These are phyloP conservation scores for Venturia oleaginea DNA, from an alignment of 2,329 filamentous ascomycete species.

Conservation along the genomic window DNA sequence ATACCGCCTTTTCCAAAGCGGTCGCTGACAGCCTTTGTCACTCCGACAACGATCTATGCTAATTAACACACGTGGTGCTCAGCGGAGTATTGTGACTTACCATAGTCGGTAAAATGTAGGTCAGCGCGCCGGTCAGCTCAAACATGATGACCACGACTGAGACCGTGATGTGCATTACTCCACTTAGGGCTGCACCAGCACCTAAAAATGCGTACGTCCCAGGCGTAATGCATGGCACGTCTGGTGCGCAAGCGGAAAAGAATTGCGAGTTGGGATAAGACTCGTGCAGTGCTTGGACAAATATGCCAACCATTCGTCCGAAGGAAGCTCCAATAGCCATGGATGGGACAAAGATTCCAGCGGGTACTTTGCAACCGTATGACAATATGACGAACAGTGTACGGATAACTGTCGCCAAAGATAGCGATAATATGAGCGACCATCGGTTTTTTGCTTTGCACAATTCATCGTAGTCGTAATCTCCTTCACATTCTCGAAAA, in stretches of 20 bases:
- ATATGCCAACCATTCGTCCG: conserved; percentile 84
- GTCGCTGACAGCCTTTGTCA: conserved; percentile 88
- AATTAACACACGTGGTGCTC: not conserved
- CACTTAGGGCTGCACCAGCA: conserved; percentile 80
- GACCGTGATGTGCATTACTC: conserved; percentile 97
- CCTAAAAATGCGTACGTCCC: conserved; percentile 95
- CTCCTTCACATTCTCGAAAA: conserved; percentile 86
- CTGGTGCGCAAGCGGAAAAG: conserved; percentile 80
- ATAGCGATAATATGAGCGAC: conserved; percentile 68
- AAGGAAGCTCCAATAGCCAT: conserved; percentile 97
- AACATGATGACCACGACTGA: conserved; percentile 99
- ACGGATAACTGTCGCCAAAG: conserved; percentile 71
- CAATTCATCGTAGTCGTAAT: conserved; percentile 78
- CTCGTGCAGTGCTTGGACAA: conserved; percentile 84
- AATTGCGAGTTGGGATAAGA: conserved; percentile 72
- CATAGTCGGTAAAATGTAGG: conserved; percentile 97
- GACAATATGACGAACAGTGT: conserved; percentile 85
- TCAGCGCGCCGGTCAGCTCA: conserved; percentile 89
- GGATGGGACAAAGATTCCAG: conserved; percentile 94
- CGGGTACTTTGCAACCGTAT: conserved; percentile 95
- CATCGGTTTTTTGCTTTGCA: conserved; percentile 72
- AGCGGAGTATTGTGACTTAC: conserved; percentile 26
- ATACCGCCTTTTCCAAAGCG: conserved; percentile 93
- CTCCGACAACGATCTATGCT: conserved; percentile 74
- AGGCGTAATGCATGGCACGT: conserved; percentile 91